Percentiles rank a stretch among this genome's conserved stretches.
These are phyloP conservation scores for Solanum sparsipilum DNA, from an alignment of 257 asterid species.

Conservation along the genomic window DNA sequence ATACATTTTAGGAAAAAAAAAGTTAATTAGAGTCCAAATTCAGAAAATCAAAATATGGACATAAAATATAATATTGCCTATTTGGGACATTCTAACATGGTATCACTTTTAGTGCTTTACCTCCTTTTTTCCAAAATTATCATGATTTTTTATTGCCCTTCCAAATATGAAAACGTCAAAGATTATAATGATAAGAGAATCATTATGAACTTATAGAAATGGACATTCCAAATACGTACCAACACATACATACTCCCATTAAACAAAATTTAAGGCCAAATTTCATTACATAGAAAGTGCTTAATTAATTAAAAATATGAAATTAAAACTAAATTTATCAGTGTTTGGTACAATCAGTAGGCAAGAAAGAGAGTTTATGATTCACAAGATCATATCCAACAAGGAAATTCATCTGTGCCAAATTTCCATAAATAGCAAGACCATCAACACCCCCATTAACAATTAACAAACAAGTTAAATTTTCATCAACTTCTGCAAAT, in stretches of 20 bases:
- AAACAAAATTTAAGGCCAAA: not conserved
- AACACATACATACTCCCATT: not conserved
- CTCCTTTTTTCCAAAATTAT: not conserved
- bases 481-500: too few relatives aligned
- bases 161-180: not conserved
- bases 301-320: not conserved
- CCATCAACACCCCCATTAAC: not conserved
- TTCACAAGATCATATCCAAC: constrained; percentile 48
- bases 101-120: not conserved
- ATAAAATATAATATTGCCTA: not conserved
- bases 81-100: not conserved
- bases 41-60: not conserved
- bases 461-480: too few relatives aligned
- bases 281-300: not conserved
- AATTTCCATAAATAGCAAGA: constrained; percentile 33
- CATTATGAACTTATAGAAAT: not conserved
- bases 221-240: not conserved
- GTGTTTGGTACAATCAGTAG: constrained; percentile 28
- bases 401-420: constrained; percentile 29
- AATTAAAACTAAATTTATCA: not conserved
- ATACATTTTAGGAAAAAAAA: not conserved
- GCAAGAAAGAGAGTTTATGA: constrained; percentile 17
- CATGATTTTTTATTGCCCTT: not conserved
- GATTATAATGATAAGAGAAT: not conserved
- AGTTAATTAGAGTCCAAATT: not conserved